A percentile compares a stretch with the other conserved stretches of the same genome.
Evolutionary conservation across 768 basidiomycete species (phyloP).

Genomic region (Russula virescens): DNA sequence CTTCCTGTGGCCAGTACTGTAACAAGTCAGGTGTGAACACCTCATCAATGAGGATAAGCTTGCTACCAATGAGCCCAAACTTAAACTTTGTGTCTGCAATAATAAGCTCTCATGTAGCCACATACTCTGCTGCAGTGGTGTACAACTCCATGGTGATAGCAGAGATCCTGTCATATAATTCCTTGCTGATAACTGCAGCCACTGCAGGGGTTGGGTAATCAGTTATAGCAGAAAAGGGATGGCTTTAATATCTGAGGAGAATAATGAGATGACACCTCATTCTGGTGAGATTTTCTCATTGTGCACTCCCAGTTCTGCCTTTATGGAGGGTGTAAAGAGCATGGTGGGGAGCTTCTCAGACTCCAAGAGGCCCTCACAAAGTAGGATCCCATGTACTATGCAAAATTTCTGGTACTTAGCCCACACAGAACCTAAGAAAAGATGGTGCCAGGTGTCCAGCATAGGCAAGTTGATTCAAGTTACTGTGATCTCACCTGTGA

Average conservation of each 20-base stretch:
- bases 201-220: constrained; percentile 37
- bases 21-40: constrained; percentile 97
- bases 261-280: constrained; percentile 52
- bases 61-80: constrained; percentile 70
- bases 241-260: background rate
- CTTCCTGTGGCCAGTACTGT: constrained; percentile 84
- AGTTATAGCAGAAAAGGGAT: background rate
- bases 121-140: constrained; percentile 67
- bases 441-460: background rate
- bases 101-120: constrained; percentile 72
- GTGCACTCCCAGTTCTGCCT: constrained; percentile 89
- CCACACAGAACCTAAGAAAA: constrained; percentile 91
- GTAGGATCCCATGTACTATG: constrained; percentile 80
- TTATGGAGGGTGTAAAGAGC: constrained; percentile 94
- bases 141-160: constrained; percentile 58
- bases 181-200: constrained; percentile 56
- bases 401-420: constrained; percentile 82
- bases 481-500: constrained; percentile 64
- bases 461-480: background rate
- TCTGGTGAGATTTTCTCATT: constrained; percentile 99
- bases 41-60: constrained; percentile 89
- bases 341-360: constrained; percentile 76
- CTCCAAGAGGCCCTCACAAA: constrained; percentile 77
- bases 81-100: constrained; percentile 99
- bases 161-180: constrained; percentile 59